phyloP scores from a whole-genome alignment of 2,329 filamentous ascomycete genomes.

The Fusarium duplospermum region DNA sequence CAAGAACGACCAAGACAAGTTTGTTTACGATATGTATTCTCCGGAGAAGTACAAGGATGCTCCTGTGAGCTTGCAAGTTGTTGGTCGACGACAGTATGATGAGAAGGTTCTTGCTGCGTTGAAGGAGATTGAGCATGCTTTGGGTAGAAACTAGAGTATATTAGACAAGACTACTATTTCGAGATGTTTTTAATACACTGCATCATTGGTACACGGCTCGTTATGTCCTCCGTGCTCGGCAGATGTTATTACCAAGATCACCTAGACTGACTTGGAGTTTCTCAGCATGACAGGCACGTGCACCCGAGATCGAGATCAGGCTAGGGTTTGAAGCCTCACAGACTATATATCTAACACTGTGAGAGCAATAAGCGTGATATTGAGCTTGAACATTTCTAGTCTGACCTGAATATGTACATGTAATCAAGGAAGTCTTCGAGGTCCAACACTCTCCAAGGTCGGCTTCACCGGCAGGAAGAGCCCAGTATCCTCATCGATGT shows the following conservation, averaged over 20 bases:
- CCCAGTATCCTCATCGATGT: slow-evolving; percentile 52
- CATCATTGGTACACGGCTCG: not conserved
- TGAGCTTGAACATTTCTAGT: not conserved
- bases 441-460: slow-evolving; percentile 32
- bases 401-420: not conserved
- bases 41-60: slow-evolving; percentile 42
- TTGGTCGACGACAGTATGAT: slow-evolving; percentile 46
- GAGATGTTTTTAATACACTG: not conserved
- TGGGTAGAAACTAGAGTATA: slow-evolving; percentile 29
- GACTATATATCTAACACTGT: too few relatives aligned
- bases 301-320: not conserved
- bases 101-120: slow-evolving; percentile 47
- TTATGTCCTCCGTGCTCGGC: not conserved
- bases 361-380: not conserved
- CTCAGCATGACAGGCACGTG: not conserved
- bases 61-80: slow-evolving; percentile 45
- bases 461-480: slow-evolving; percentile 52
- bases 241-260: not conserved
- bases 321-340: not conserved
- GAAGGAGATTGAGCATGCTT: slow-evolving; percentile 39
- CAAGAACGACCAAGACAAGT: slow-evolving; percentile 44
- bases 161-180: not conserved
- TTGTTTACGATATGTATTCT: slow-evolving; percentile 44
- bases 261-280: not conserved
- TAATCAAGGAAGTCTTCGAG: not conserved